Evolutionary conservation across 371 early-diverging fungal species (phyloP).

Genomic region (Cokeromyces recurvatus): DNA sequence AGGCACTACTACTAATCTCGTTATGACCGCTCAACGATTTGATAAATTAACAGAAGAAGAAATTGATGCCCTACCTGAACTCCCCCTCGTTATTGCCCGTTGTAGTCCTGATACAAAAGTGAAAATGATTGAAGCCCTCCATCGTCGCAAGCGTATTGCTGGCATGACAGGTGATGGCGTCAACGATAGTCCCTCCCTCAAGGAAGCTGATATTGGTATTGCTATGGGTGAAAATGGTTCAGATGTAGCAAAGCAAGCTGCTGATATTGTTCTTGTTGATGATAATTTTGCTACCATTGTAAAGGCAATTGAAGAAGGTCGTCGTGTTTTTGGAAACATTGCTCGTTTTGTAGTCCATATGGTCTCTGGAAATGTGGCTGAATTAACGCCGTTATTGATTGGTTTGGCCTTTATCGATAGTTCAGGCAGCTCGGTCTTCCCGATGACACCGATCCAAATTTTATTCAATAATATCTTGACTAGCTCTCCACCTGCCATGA

Average conservation of each 20-base stretch:
- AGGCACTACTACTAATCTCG: slow-evolving; percentile 37
- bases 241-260: slow-evolving; percentile 89
- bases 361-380: slow-evolving; percentile 81
- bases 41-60: slow-evolving; percentile 79
- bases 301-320: slow-evolving; percentile 76
- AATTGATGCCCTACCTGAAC: slow-evolving; percentile 70
- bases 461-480: slow-evolving; percentile 86
- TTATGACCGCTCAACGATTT: slow-evolving; percentile 84
- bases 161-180: slow-evolving; percentile 92
- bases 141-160: slow-evolving; percentile 67
- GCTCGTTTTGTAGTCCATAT: slow-evolving; percentile 88
- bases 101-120: slow-evolving; percentile 96
- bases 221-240: slow-evolving; percentile 91
- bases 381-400: slow-evolving; percentile 63
- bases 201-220: slow-evolving; percentile 88
- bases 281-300: slow-evolving; percentile 89
- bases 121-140: slow-evolving; percentile 92
- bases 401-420: slow-evolving; percentile 66
- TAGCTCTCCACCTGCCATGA: slow-evolving; percentile 80
- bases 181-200: slow-evolving; percentile 90
- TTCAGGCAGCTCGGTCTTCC: slow-evolving; percentile 60
- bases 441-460: slow-evolving; percentile 79
- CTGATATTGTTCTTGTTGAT: slow-evolving; percentile 86
- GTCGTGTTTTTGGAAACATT: slow-evolving; percentile 89
- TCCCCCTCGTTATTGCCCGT: slow-evolving; percentile 91